Percentiles rank a stretch among this genome's conserved stretches.
These are phyloP conservation scores for Neonectria neomacrospora DNA, from an alignment of 2,329 filamentous ascomycete species.

Conservation along the genomic window DNA sequence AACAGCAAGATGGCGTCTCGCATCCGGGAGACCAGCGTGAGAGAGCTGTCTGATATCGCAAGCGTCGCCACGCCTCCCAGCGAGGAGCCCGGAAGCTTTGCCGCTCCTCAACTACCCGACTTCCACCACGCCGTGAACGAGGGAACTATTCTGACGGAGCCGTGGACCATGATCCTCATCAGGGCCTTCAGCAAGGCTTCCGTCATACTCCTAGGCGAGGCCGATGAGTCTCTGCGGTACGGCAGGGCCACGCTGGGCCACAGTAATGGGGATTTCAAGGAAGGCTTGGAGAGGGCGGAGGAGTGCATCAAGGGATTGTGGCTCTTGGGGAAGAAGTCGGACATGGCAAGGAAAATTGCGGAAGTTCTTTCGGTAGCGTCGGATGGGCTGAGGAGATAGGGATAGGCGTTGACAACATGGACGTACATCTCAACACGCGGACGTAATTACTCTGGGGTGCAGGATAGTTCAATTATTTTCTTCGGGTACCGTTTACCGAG, in stretches of 20 bases:
- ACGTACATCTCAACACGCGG: too few relatives aligned
- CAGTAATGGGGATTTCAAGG: constrained; percentile 36
- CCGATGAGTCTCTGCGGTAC: constrained; percentile 37
- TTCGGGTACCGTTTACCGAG: neutral
- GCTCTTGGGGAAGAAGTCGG: constrained; percentile 65
- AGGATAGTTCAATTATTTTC: neutral
- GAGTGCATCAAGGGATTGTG: constrained; percentile 64
- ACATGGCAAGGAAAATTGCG: constrained; percentile 51
- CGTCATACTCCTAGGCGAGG: constrained; percentile 50
- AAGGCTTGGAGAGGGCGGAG: constrained; percentile 54
- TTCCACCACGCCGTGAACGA: constrained; percentile 65
- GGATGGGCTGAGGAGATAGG: constrained; percentile 15
- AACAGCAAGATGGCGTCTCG: constrained; percentile 48
- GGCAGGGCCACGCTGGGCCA: constrained; percentile 33
- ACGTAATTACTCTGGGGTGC: neutral
- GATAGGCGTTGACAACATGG: neutral
- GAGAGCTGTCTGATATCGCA: constrained; percentile 60
- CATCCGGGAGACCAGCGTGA: constrained; percentile 57
- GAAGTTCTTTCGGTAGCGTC: constrained; percentile 32
- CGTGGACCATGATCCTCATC: constrained; percentile 68
- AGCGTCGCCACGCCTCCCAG: constrained; percentile 54
- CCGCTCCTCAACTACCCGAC: constrained; percentile 47
- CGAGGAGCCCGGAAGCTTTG: constrained; percentile 20
- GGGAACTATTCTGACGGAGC: constrained; percentile 66
- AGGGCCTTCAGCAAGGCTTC: constrained; percentile 62